Evolutionary conservation across 805 yeast genomes (phyloP), one percentile per base, ranked within the genome.

Genomic region (Sugiyamaella chiloensis): DNA sequence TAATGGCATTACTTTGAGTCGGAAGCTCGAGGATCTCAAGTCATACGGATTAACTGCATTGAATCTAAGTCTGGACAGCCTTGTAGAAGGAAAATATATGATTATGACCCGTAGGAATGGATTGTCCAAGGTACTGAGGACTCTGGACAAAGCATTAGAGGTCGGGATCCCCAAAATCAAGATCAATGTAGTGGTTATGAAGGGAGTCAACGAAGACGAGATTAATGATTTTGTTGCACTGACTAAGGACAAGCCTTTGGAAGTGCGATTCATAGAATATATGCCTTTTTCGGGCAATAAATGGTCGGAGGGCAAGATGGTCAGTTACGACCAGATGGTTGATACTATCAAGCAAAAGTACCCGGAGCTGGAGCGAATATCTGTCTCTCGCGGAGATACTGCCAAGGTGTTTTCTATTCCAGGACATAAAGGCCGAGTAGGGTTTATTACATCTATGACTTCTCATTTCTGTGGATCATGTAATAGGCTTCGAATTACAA

Each of bases 261-360:
- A 77, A 52, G 71, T 77, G 19, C 62, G 81, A 46, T 77, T 77
- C 55, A 77, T 77, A 35, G 82, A 77, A 54, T 77, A 76, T 59
- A 77, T 77, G 82, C 82, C 82, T 3, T 77, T 77, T 56, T 75
- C 67, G 50, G 82, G 82, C 2, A 77, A 77, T 59, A 72, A 71
- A 52, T 77, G 81, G 81, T 65, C 72, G 12, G 55, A 63, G 31
- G 52, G 59, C 5, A 77, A 77, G 53, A 65, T 77, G 68, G 66
- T 75, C 35, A 58, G 73, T 5, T 76, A 68, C 55, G 57, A 71
- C 36, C 78, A 75, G 48, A 75, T 76, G 51, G 54, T 72, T 17
- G 55, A 56, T 11, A 57, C 58, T 12, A 69, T 76, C 17, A 50
- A 50, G 27, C 52, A 51, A 2, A 54, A 56, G 31, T 65, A 69